Base-by-base conservation (phyloP, 345 rosid species). In the Viola odorata region DNA sequence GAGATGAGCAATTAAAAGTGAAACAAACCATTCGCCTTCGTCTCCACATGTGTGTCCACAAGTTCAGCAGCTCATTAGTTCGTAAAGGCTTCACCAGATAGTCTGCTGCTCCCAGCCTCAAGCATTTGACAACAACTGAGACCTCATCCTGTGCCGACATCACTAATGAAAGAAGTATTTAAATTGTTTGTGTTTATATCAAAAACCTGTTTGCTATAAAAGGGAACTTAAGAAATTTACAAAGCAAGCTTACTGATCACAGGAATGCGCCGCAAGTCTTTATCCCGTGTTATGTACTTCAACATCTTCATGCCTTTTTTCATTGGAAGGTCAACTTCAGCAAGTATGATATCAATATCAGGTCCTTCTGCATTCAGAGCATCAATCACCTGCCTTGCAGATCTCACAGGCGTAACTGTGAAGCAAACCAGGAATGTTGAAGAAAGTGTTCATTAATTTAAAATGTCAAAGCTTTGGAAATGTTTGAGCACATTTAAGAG, bases 281-380 rank as follows among this genome's bases (percentile, higher is more conserved):
- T 88, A 78, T 94, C 87, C 56, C 89, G 82, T 5, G 81, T 78
- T 58, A 94, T 88, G 75, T 94, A 90, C 80, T 89, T 94, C 65
- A 94, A 74, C 95, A 90, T 78, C 82, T 94, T 94, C 87, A 86
- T 78, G 80, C 99, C 99, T 75, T 94, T 94, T 50, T 75, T 72
- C 95, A 90, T 84, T 64, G 96, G 99, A 62, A 94, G 89, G 82
- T 94, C 95, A 67, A 94, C 91, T 77, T 94, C 99, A 23, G 99
- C 83, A 55, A 94, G 91, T 65, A 94, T 88, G 41, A 94, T 82
- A 81, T 94, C 99, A 53, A 94, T 89, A 63, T 88, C 92, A 68
- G 95, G 81, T 52, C 97, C 99, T 73, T 94, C 97, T 5, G 96
- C 99, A 76, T 90, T 94, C 62, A 94, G 69, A 60, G 96, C 95